Evolutionary conservation across 108 stramenopile genomes (phyloP).

Genomic region (Nitzschia sp.): DNA sequence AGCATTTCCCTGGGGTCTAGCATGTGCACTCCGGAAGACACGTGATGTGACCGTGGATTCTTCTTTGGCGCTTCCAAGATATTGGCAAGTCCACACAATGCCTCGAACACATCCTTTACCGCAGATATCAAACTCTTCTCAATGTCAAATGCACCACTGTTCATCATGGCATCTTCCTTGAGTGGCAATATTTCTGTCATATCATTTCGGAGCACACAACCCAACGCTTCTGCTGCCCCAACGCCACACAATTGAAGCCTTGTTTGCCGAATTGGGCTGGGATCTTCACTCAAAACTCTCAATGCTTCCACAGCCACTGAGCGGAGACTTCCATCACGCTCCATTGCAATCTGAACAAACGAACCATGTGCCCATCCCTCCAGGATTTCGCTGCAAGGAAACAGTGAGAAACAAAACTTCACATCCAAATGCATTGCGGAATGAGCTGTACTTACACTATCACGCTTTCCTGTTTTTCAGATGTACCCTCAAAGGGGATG

Average conservation of each 20-base stretch:
- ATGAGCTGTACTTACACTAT: constrained; percentile 41
- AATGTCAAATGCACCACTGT: background rate
- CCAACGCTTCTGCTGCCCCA: constrained; percentile 52
- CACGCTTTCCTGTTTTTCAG: constrained; percentile 27
- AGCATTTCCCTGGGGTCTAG: constrained; percentile 27
- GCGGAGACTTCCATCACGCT: constrained; percentile 39
- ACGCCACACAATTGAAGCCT: constrained; percentile 46
- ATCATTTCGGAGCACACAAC: constrained; percentile 39
- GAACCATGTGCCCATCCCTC: constrained; percentile 63
- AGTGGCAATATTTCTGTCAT: constrained; percentile 15
- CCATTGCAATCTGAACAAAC: constrained; percentile 51
- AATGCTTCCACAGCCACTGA: constrained; percentile 50
- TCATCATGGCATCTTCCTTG: background rate
- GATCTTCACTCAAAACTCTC: constrained; percentile 62
- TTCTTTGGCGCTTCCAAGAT: constrained; percentile 44
- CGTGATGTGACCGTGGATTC: background rate
- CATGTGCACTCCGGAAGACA: background rate
- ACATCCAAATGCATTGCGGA: background rate
- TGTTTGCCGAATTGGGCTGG: constrained; percentile 36
- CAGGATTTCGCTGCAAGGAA: constrained; percentile 49
- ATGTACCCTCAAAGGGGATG: constrained; percentile 5
- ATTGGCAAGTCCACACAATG: constrained; percentile 59
- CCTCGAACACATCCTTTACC: constrained; percentile 47
- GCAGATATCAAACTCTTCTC: constrained; percentile 3
- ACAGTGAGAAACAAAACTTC: background rate